These are phyloP conservation scores for Agaricales sp. DNA, from an alignment of 1,284 basidiomycete genomes.

Conservation along the genomic window DNA sequence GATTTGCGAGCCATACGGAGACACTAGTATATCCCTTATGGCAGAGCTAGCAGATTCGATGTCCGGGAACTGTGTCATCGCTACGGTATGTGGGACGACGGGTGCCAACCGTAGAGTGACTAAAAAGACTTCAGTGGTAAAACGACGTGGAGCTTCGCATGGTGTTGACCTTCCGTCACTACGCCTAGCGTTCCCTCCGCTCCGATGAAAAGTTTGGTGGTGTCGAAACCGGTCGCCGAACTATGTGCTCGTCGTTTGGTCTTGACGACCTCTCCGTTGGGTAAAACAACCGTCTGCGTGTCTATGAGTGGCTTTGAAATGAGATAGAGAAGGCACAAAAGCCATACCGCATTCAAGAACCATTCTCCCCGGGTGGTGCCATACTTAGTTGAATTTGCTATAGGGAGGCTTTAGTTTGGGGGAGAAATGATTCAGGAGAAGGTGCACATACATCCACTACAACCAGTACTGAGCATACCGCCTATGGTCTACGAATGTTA, in stretches of 20 bases:
- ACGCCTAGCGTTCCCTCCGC: constrained; percentile 78
- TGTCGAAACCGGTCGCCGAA: constrained; percentile 69
- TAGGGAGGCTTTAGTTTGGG: constrained; percentile 7
- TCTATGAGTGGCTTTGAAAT: not conserved
- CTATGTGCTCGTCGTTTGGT: constrained; percentile 65
- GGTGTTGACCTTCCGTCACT: constrained; percentile 52
- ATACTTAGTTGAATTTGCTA: constrained; percentile 75
- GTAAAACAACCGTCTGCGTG: constrained; percentile 62
- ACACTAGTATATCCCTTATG: constrained; percentile 69
- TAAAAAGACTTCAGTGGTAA: constrained; percentile 4
- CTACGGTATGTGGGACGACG: constrained; percentile 61
- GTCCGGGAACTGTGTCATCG: constrained; percentile 60
- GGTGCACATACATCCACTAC: constrained; percentile 38
- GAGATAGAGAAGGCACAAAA: not conserved
- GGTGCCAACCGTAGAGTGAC: constrained; percentile 78
- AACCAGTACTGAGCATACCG: constrained; percentile 46
- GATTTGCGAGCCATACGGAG: constrained; percentile 47
- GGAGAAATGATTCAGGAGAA: not conserved
- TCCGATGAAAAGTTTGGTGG: constrained; percentile 72
- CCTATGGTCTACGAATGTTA: constrained; percentile 33
- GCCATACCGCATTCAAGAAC: constrained; percentile 53
- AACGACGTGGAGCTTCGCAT: not conserved
- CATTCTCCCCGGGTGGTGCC: constrained; percentile 69
- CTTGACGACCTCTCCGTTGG: constrained; percentile 72
- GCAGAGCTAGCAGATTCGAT: constrained; percentile 60